Base-by-base conservation (phyloP, 2,329 filamentous ascomycete genomes). In the Aureobasidium uvarum region DNA sequence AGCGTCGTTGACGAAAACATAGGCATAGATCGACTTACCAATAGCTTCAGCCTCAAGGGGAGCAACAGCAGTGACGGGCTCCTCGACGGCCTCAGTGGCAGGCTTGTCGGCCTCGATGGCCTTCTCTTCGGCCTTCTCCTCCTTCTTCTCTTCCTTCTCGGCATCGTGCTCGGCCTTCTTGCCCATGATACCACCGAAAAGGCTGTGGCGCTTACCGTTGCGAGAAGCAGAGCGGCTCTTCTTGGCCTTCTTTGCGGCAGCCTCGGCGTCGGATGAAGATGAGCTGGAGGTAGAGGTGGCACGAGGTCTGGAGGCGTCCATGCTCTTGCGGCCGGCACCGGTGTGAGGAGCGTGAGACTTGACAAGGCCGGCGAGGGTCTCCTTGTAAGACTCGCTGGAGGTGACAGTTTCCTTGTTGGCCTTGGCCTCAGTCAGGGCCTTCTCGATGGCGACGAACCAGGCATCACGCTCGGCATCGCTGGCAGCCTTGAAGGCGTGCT, bases 401-500 rank as follows among this genome's bases (percentile, higher is more conserved):
- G 86, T 85, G 72, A 97, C 85, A 65, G 84, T 84, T 70, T 90
- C 83, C 74, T 88, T 89, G 66, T 90, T 81, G 72, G 89, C 89
- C 85, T 95, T 96, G 74, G 92, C 93, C 81, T 96, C 92, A 60
- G 87, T 84, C 62, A 90, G 85, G 83, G 93, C 91, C 74, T 85
- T 81, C 85, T 95, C 92, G 72, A 96, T 78, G 74, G 93, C 89
- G 68, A 87, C 81, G 73, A 96, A 86, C 95, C 95, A 98, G 84
- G 90, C 91, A 79, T 96, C 92, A 76, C 94, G 92, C 81, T 97
- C 92, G 67, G 86, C 81, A 56, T 85, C 73, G 73, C 75, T 88
- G 73, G 82, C 74, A 66, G 94, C 91, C 86, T 97, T 94, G 85
- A 99, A 96, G 67, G 85, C 85, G 85, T 97, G 92, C 87, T 96